Base-by-base conservation (phyloP, 352 stramenopile species). In the Aphanomyces stellatus region DNA sequence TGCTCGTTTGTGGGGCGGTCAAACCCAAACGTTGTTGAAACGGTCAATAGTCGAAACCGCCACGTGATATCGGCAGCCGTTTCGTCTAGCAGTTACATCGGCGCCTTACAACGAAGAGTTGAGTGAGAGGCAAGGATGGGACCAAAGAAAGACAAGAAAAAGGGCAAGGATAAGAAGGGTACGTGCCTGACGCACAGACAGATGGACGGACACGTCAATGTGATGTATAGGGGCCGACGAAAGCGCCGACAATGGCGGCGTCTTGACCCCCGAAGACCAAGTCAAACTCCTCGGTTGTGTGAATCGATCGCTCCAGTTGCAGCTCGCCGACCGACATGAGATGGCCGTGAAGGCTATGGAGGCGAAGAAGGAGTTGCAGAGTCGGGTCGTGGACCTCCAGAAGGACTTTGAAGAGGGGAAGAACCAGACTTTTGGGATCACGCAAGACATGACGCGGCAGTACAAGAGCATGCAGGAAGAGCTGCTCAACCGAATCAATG, bases 401-500 rank as follows among this genome's bases (percentile, higher is more conserved):
- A 75, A 77, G 25, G 88, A 93, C 66, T 94, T 97, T 72, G 85
- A 97, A 53, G 73, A 78, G 22, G 90, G 96, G 71, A 77, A 89
- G 8, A 72, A 76, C 76, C 81, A 96, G 62, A 96, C 88, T 13
- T 95, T 95, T 43, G 93, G 95, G 22, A 97, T 98, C 61, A 98
- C 88, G 35, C 79, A 91, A 55, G 91, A 98, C 71, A 98, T 98
- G 93, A 98, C 93, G 53, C 80, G 95, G 8, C 93, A 98, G 79
- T 98, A 98, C 78, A 98, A 98, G 76, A 95, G 89, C 64, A 98
- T 98, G 93, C 91, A 98, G 69, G 88, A 96, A 51, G 86, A 96
- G 65, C 74, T 97, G 30, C 74, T 96, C 4, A 91, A 95, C 43
- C 82, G 88, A 17, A 81, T 93, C 67, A 91, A 90, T 65, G 76